Evolutionary conservation across 257 asterid species (phyloP).

Genomic region (Solanum gracilifrons): DNA sequence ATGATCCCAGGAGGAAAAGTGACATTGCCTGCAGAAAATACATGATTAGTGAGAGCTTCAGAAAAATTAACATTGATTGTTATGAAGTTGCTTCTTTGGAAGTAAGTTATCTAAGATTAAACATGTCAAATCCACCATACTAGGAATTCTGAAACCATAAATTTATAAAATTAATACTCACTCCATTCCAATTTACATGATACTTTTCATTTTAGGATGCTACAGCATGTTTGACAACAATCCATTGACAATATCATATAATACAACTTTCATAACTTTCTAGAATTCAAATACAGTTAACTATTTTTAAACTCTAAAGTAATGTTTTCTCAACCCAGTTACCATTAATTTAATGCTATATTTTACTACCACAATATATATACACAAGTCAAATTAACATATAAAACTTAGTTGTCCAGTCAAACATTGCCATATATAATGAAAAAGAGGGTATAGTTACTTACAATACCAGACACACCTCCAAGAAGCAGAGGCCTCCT

Average conservation of each 20-base stretch:
- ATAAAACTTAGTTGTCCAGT: neutral
- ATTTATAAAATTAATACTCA: neutral
- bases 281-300: neutral
- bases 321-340: neutral
- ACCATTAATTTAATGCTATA: neutral
- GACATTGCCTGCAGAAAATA: constrained; percentile 57
- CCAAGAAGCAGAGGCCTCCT: constrained; percentile 95
- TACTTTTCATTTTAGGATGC: neutral
- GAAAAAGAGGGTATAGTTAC: constrained; percentile 6
- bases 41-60: neutral
- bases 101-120: neutral
- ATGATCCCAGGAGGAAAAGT: constrained; percentile 84
- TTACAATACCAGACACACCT: constrained; percentile 95
- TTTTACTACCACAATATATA: neutral
- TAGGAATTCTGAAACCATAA: neutral
- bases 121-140: neutral
- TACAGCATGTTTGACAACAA: neutral
- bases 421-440: neutral
- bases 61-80: neutral
- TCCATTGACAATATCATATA: neutral
- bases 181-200: neutral
- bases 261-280: neutral
- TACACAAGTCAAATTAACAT: neutral
- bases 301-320: neutral
- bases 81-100: neutral